Percentiles rank a stretch among this genome's conserved stretches.
These are phyloP conservation scores for Chrysoporthe austroafricana DNA, from an alignment of 2,329 filamentous ascomycete species.

Conservation along the genomic window DNA sequence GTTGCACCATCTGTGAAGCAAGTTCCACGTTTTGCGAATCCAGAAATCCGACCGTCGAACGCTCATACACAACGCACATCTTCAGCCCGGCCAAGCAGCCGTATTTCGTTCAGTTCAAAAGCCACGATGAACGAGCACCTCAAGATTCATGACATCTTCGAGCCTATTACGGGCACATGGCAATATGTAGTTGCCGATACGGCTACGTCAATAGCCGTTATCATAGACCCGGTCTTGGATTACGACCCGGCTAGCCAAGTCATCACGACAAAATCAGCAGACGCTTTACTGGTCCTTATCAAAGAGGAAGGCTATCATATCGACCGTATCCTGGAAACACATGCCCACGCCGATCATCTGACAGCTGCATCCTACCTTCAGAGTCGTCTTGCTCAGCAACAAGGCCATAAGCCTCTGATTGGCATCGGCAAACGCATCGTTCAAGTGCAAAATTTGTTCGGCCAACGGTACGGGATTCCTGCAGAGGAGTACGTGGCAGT, in stretches of 20 bases:
- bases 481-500: slow-evolving; percentile 46
- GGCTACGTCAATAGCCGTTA: slow-evolving; percentile 49
- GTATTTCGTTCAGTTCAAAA: background rate
- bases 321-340: slow-evolving; percentile 62
- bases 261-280: slow-evolving; percentile 57
- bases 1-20: slow-evolving; percentile 1
- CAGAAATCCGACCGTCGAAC: background rate
- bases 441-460: slow-evolving; percentile 55
- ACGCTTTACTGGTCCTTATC: slow-evolving; percentile 52
- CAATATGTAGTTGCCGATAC: slow-evolving; percentile 65
- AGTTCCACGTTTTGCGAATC: background rate
- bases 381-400: slow-evolving; percentile 40
- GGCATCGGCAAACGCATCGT: slow-evolving; percentile 60
- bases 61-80: slow-evolving; percentile 14
- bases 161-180: slow-evolving; percentile 54
- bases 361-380: slow-evolving; percentile 64
- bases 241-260: slow-evolving; percentile 48
- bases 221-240: slow-evolving; percentile 67
- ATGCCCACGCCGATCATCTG: slow-evolving; percentile 64
- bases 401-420: slow-evolving; percentile 46
- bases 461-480: slow-evolving; percentile 50
- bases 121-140: slow-evolving; percentile 35
- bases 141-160: slow-evolving; percentile 44
- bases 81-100: background rate
- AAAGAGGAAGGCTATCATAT: slow-evolving; percentile 51